Percentiles rank a stretch among this genome's conserved stretches.
phyloP scores from a whole-genome alignment of 2,329 filamentous ascomycete genomes.

The Epichloe elymi region DNA sequence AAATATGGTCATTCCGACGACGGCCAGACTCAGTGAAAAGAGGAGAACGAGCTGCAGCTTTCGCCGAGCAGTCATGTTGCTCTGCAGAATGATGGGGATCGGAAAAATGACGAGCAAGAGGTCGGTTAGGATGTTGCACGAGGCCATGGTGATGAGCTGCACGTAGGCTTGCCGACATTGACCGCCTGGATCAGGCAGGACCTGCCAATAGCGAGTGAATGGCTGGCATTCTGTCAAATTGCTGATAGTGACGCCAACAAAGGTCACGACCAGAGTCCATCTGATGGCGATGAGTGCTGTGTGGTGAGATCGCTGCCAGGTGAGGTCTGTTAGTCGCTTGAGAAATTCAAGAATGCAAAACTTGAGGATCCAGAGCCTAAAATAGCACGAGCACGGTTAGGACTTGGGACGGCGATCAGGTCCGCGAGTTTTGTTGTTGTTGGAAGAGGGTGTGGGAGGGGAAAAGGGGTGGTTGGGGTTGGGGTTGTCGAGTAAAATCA shows the following conservation, averaged over 20 bases:
- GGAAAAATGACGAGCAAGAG: conserved; percentile 78
- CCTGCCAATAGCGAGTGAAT: conserved; percentile 64
- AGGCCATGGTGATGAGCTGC: conserved; percentile 82
- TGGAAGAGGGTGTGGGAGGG: background rate
- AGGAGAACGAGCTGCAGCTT: conserved; percentile 69
- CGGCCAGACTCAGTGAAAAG: conserved; percentile 71
- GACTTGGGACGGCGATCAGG: background rate
- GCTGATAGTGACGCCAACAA: conserved; percentile 67
- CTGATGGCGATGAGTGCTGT: conserved; percentile 58
- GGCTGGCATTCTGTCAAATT: conserved; percentile 75
- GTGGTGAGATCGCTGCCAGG: conserved; percentile 70
- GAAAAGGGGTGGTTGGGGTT: too few relatives aligned
- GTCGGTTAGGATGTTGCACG: conserved; percentile 79
- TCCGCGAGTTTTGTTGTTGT: too few relatives aligned
- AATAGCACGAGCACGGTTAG: background rate
- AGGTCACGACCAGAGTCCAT: conserved; percentile 63
- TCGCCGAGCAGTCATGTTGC: conserved; percentile 60
- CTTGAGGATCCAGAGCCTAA: conserved; percentile 84
- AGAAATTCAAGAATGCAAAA: conserved; percentile 85
- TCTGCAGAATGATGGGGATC: conserved; percentile 72
- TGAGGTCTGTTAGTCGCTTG: conserved; percentile 66
- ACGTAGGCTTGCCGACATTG: conserved; percentile 76
- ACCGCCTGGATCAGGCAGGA: conserved; percentile 72
- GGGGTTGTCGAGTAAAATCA: conserved; percentile 29
- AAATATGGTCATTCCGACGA: conserved; percentile 69